A percentile compares a stretch with the other conserved stretches of the same genome.
phyloP scores from a whole-genome alignment of 2,329 filamentous ascomycete genomes.

The Paecilomyces dactylethromorphus region DNA sequence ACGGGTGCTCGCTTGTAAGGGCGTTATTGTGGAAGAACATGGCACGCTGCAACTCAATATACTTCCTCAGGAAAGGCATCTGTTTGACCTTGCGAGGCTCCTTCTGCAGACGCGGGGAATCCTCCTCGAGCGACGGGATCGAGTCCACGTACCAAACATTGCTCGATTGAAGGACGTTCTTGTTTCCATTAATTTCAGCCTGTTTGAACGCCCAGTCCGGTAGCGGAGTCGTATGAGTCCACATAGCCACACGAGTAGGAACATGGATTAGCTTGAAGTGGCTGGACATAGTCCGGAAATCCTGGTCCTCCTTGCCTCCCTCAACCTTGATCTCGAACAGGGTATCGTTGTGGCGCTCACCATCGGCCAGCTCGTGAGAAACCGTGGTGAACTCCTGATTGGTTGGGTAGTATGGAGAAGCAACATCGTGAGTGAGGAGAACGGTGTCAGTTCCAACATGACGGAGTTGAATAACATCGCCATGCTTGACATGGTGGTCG shows the following conservation, averaged over 20 bases:
- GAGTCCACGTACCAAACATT: constrained; percentile 95
- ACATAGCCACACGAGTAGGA: constrained; percentile 96
- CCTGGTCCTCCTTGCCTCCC: constrained; percentile 68
- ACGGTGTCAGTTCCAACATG: constrained; percentile 80
- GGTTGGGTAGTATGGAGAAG: constrained; percentile 90
- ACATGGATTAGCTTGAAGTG: constrained; percentile 96
- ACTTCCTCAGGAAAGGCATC: constrained; percentile 86
- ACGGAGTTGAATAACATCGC: constrained; percentile 77
- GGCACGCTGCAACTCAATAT: constrained; percentile 89
- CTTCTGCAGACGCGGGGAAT: constrained; percentile 67
- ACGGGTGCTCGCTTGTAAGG: constrained; percentile 92
- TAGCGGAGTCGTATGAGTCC: constrained; percentile 92
- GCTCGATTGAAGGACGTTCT: constrained; percentile 80
- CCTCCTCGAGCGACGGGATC: constrained; percentile 68
- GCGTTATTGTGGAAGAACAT: constrained; percentile 99
- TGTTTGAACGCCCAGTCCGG: constrained; percentile 97
- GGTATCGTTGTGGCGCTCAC: constrained; percentile 75
- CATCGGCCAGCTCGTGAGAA: constrained; percentile 62
- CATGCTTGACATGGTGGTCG: constrained; percentile 67
- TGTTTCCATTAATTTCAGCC: constrained; percentile 99
- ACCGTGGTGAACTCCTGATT: constrained; percentile 98
- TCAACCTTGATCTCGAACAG: constrained; percentile 91
- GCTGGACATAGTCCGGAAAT: constrained; percentile 84
- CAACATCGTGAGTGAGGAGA: constrained; percentile 91
- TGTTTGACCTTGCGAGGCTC: constrained; percentile 72